Percentiles rank a stretch among this genome's conserved stretches.
phyloP scores from a whole-genome alignment of 768 basidiomycete genomes.

The Termitomyces sp. region DNA sequence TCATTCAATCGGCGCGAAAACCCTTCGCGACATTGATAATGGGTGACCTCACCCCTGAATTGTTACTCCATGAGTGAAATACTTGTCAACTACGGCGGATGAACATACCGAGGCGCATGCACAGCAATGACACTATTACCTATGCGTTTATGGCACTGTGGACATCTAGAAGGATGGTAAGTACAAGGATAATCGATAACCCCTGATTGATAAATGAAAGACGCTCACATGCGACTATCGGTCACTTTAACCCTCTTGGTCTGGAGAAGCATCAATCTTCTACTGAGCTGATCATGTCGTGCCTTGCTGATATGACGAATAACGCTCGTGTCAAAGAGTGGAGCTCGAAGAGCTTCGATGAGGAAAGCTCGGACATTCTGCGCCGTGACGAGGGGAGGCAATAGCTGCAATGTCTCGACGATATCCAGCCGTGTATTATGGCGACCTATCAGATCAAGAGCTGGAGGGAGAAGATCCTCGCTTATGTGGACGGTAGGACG shows the following conservation, averaged over 20 bases:
- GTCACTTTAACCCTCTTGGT: constrained; percentile 82
- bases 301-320: constrained; percentile 69
- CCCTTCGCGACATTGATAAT: constrained; percentile 90
- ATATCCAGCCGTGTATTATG: constrained; percentile 83
- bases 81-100: background rate
- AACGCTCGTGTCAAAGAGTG: constrained; percentile 67
- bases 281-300: constrained; percentile 73
- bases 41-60: constrained; percentile 88
- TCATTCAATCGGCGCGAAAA: constrained; percentile 61
- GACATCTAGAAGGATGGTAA: constrained; percentile 58
- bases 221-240: constrained; percentile 84
- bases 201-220: background rate
- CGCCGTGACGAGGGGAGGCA: constrained; percentile 89
- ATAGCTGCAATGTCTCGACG: constrained; percentile 75
- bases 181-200: constrained; percentile 1
- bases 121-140: constrained; percentile 94
- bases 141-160: constrained; percentile 91
- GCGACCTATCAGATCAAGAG: constrained; percentile 81
- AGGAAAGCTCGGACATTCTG: constrained; percentile 79
- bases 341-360: constrained; percentile 61
- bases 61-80: background rate
- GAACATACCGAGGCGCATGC: constrained; percentile 76
- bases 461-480: constrained; percentile 68
- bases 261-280: constrained; percentile 73
- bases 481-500: constrained; percentile 55